phyloP scores from a whole-genome alignment of 75 land plant species.

The Cryptomeria japonica region DNA sequence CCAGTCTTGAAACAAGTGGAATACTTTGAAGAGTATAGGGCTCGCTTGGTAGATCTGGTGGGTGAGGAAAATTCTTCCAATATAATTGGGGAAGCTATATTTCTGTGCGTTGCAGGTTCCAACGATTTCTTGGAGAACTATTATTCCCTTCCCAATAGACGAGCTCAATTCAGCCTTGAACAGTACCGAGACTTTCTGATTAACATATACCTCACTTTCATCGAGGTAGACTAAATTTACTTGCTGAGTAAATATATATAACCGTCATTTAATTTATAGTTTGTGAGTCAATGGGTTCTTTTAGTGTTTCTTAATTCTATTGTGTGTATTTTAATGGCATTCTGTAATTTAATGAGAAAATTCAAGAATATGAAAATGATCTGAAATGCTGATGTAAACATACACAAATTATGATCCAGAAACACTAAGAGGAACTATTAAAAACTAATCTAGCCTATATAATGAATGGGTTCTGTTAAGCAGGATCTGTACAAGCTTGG shows the following conservation, averaged over 20 bases:
- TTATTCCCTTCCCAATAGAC: slow-evolving; percentile 23
- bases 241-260: not conserved
- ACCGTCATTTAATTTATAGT: not conserved
- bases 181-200: slow-evolving; percentile 21
- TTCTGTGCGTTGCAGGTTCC: slow-evolving; percentile 29
- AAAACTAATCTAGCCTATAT: too few relatives aligned
- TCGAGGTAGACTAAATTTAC: slow-evolving; percentile 17
- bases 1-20: slow-evolving; percentile 43
- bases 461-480: slow-evolving; percentile 12
- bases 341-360: too few relatives aligned
- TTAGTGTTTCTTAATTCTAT: too few relatives aligned
- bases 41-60: slow-evolving; percentile 26
- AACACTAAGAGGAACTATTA: too few relatives aligned
- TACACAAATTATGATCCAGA: too few relatives aligned
- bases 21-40: slow-evolving; percentile 44
- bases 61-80: slow-evolving; percentile 15
- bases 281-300: not conserved
- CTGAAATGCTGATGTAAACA: too few relatives aligned
- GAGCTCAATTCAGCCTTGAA: slow-evolving; percentile 6
- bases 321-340: too few relatives aligned
- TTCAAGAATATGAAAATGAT: too few relatives aligned
- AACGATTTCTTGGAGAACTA: slow-evolving; percentile 45
- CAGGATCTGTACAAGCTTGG: slow-evolving; percentile 45
- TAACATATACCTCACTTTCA: not conserved
- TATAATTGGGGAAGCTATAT: slow-evolving; percentile 26